These are phyloP conservation scores for Xylaria digitata DNA, from an alignment of 2,329 filamentous ascomycete genomes.

Conservation along the genomic window DNA sequence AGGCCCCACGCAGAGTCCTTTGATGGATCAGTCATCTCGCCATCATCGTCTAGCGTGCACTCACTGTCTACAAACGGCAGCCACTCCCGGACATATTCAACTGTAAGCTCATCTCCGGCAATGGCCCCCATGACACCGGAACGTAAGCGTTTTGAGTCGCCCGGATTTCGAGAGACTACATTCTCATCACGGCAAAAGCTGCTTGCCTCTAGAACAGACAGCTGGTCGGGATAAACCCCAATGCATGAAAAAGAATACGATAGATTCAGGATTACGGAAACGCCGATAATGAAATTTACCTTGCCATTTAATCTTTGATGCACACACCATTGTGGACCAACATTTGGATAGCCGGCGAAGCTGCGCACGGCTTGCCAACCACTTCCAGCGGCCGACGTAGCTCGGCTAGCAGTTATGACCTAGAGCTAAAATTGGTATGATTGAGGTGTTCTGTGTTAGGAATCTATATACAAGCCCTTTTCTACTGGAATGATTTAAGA, in stretches of 20 bases:
- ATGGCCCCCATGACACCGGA: conserved; percentile 38
- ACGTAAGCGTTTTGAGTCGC: conserved; percentile 37
- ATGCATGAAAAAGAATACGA: conserved; percentile 8
- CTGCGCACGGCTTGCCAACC: neutral
- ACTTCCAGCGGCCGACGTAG: neutral
- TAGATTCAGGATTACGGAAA: conserved; percentile 21
- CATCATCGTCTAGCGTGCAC: conserved; percentile 43
- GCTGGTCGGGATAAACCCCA: conserved; percentile 30
- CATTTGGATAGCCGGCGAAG: neutral
- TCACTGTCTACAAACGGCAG: conserved; percentile 37
- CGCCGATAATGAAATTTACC: conserved; percentile 23
- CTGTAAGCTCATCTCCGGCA: conserved; percentile 38
- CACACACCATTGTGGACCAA: neutral
- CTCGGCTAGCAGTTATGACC: neutral
- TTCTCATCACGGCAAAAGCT: conserved; percentile 44
- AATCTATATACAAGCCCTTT: too few relatives aligned
- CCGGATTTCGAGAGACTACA: conserved; percentile 43
- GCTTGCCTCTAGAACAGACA: conserved; percentile 33
- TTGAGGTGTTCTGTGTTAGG: neutral
- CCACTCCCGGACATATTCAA: conserved; percentile 40
- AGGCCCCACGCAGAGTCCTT: conserved; percentile 31
- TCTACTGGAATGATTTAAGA: too few relatives aligned
- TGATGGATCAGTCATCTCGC: conserved; percentile 37
- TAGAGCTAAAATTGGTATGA: neutral
- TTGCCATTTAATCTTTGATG: conserved; percentile 4